Percentiles rank a stretch among this genome's conserved stretches.
These are phyloP conservation scores for Rhytidiadelphus loreus DNA, from an alignment of 225 moss, liverwort and hornwort genomes.

Conservation along the genomic window DNA sequence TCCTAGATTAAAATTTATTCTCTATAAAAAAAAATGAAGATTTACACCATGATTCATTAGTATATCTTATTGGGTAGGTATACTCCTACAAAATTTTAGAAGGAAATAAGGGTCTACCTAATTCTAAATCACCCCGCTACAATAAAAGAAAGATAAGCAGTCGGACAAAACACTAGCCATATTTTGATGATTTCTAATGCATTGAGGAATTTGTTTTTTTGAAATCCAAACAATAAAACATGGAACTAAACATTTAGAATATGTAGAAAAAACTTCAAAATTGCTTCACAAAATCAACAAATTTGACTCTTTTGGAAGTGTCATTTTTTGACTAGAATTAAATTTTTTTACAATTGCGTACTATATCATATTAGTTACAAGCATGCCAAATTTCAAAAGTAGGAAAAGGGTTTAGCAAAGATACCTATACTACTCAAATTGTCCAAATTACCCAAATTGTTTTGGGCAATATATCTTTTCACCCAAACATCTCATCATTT, in stretches of 20 bases:
- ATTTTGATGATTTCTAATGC: neutral
- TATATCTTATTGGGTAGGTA: neutral
- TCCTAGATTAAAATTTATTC: neutral
- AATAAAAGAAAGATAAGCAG: no score
- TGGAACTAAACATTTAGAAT: neutral
- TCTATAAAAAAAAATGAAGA: neutral
- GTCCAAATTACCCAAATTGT: neutral
- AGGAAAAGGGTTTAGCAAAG: neutral
- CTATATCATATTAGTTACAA: neutral
- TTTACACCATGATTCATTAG: neutral
- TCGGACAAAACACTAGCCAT: neutral
- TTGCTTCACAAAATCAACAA: no score
- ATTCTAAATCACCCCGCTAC: neutral
- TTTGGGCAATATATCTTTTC: neutral
- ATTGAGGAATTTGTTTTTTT: neutral
- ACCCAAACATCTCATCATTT: no score
- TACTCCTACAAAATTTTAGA: neutral
- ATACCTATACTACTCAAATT: neutral
- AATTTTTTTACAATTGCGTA: neutral
- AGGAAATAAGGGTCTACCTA: neutral
- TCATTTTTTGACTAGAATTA: no score
- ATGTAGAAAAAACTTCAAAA: no score
- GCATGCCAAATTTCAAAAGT: neutral
- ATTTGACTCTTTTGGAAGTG: no score
- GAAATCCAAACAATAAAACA: neutral